Evolutionary conservation across 1,139 yeast species (phyloP), one percentile per base, ranked within the genome.

Genomic region (Diutina rugosa): DNA sequence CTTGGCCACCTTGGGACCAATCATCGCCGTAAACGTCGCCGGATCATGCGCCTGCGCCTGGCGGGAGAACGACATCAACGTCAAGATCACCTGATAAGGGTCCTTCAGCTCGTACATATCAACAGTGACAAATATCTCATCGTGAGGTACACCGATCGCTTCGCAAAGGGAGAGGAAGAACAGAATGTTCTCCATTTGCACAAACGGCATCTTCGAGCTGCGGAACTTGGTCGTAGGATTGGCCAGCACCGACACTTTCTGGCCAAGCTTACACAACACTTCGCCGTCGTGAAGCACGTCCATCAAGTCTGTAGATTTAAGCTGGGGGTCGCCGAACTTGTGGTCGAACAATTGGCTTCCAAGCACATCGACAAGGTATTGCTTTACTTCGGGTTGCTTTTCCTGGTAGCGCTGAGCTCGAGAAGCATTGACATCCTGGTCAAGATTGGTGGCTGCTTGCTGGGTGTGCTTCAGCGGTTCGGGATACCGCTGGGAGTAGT

Each of bases 121-220:
- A 7, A 87, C 80, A 0, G 96, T 89, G 62, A 87, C 93, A 65
- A 90, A 90, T 55, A 87, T 71, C 65, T 90, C 97, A 65, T 88
- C 91, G 60, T 87, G 89, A 4, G 93, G 90, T 3, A 90, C 84
- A 1, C 95, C 93, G 53, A 85, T 72, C 3, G 64, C 56, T 59
- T 81, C 78, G 57, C 89, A 82, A 55, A 85, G 80, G 16, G 74
- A 69, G 45, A 90, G 71, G 64, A 89, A 90, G 60, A 82, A 79
- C 51, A 90, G 83, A 48, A 90, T 88, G 64, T 89, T 89, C 65
- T 90, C 96, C 96, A 89, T 89, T 70, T 85, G 90, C 10, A 88
- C 83, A 69, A 90, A 90, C 2, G 96, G 93, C 86, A 88, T 84
- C 56, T 73, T 73, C n/a, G 90, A 81, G 55, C 74, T 74, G 65